A percentile compares a stretch with the other conserved stretches of the same genome.
Evolutionary conservation across 2,329 filamentous ascomycete genomes (phyloP).

Genomic region (Neonectria coccinea): DNA sequence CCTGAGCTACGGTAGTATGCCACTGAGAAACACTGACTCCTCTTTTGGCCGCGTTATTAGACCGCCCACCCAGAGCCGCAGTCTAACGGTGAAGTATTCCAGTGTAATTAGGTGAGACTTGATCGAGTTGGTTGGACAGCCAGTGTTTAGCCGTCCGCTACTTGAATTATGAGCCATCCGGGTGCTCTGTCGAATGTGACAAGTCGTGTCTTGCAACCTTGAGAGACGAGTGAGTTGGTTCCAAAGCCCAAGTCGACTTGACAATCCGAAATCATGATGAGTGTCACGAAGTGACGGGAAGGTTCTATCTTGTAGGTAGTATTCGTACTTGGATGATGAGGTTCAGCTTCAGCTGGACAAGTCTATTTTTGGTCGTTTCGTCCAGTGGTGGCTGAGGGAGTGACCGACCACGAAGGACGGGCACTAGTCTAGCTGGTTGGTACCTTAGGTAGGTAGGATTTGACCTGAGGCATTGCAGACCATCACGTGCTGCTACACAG

Average conservation of each 20-base stretch:
- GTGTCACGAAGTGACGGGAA: no score
- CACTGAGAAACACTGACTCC: background rate
- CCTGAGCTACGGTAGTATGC: background rate
- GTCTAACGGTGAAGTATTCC: background rate
- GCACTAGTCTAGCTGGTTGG: no score
- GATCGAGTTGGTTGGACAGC: no score
- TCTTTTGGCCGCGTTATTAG: background rate
- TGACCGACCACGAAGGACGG: background rate
- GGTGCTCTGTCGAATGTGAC: background rate
- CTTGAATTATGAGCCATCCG: background rate
- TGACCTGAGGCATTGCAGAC: no score
- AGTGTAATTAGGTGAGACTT: no score
- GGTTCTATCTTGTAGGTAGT: background rate
- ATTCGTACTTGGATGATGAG: background rate
- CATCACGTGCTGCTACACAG: slow-evolving; percentile 8
- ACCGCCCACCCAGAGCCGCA: background rate
- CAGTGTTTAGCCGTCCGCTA: background rate
- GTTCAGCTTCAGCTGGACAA: background rate
- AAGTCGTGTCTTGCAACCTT: background rate
- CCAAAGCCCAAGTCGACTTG: background rate
- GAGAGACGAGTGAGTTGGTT: background rate
- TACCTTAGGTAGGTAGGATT: no score
- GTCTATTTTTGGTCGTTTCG: background rate
- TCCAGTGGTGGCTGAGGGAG: background rate
- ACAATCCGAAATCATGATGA: no score